Evolutionary conservation across 2,329 filamentous ascomycete genomes (phyloP).

Genomic region (Teratosphaeria zuluensis): DNA sequence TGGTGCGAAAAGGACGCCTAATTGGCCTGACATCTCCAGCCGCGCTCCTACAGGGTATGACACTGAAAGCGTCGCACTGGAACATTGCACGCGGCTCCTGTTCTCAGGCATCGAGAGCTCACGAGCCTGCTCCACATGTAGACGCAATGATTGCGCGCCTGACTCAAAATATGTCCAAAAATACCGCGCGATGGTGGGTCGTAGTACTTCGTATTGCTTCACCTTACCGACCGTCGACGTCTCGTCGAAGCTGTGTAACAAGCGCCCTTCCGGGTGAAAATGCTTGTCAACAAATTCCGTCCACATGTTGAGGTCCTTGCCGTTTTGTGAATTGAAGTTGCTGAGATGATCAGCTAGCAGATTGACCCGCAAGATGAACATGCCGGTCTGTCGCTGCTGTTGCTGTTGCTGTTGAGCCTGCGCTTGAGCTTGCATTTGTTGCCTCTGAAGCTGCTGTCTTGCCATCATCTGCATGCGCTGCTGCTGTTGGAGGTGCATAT

Average conservation of each 20-base stretch:
- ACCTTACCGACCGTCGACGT: slow-evolving; percentile 27
- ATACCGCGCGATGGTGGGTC: slow-evolving; percentile 72
- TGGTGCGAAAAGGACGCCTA: slow-evolving; percentile 70
- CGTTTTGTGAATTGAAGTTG: slow-evolving; percentile 45
- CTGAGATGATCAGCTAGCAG: slow-evolving; percentile 49
- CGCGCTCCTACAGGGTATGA: slow-evolving; percentile 75
- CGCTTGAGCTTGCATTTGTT: slow-evolving; percentile 17
- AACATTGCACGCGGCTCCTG: slow-evolving; percentile 67
- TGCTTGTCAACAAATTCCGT: slow-evolving; percentile 67
- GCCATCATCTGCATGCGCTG: slow-evolving; percentile 14
- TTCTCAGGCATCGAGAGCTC: slow-evolving; percentile 48
- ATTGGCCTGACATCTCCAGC: slow-evolving; percentile 45
- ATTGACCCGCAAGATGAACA: slow-evolving; percentile 44
- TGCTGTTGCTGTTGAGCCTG: slow-evolving; percentile 24
- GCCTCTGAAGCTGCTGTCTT: slow-evolving; percentile 20
- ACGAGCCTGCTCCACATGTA: slow-evolving; percentile 63
- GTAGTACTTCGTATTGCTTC: slow-evolving; percentile 81
- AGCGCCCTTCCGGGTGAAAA: slow-evolving; percentile 67
- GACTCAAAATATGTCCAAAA: slow-evolving; percentile 84
- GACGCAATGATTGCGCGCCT: slow-evolving; percentile 74
- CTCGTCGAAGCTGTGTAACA: slow-evolving; percentile 41
- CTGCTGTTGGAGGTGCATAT: slow-evolving; percentile 20
- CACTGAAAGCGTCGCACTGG: slow-evolving; percentile 72
- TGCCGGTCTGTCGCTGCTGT: slow-evolving; percentile 16
- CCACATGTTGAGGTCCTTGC: slow-evolving; percentile 67